Conservation (phyloP, 2,329 filamentous ascomycete genomes). For the Colletotrichum viniferum region DNA sequence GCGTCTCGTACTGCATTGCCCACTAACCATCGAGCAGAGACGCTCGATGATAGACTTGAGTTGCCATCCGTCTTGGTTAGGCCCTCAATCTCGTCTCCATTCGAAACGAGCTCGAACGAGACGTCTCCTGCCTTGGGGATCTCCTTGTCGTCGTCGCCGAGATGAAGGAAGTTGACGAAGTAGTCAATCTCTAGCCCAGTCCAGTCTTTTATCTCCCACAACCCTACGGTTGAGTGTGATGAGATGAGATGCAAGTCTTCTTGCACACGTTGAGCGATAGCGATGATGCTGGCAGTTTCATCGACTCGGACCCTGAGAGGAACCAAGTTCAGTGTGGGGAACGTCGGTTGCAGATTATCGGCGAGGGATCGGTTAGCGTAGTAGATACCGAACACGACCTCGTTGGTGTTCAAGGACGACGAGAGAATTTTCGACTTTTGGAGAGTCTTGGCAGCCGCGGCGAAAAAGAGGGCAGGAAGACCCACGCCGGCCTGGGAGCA, state of each 20-base stretch:
- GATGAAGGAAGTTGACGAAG: constrained; percentile 81
- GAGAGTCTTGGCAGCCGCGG: constrained; percentile 61
- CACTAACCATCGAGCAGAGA: constrained; percentile 19
- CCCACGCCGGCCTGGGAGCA: constrained; percentile 56
- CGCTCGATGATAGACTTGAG: background rate
- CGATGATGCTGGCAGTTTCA: constrained; percentile 38
- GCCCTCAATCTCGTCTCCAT: constrained; percentile 30
- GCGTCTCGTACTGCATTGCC: constrained; percentile 30
- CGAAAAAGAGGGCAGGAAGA: constrained; percentile 77
- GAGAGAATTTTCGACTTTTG: background rate
- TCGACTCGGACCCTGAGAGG: constrained; percentile 64
- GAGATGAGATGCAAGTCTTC: constrained; percentile 68
- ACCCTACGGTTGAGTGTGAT: constrained; percentile 55
- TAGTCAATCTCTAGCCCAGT: constrained; percentile 72
- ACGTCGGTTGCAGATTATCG: constrained; percentile 51
- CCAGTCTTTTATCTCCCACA: constrained; percentile 78
- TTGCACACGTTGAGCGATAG: constrained; percentile 68
- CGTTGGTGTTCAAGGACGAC: constrained; percentile 21
- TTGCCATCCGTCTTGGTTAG: background rate
- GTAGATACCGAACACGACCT: constrained; percentile 78
- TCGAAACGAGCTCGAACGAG: background rate
- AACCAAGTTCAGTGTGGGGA: constrained; percentile 80
- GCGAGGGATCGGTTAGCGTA: constrained; percentile 74
- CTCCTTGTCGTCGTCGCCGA: constrained; percentile 26
- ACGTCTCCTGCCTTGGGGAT: background rate